phyloP scores from a whole-genome alignment of 2,329 filamentous ascomycete genomes.

The Clonostachys byssicola region DNA sequence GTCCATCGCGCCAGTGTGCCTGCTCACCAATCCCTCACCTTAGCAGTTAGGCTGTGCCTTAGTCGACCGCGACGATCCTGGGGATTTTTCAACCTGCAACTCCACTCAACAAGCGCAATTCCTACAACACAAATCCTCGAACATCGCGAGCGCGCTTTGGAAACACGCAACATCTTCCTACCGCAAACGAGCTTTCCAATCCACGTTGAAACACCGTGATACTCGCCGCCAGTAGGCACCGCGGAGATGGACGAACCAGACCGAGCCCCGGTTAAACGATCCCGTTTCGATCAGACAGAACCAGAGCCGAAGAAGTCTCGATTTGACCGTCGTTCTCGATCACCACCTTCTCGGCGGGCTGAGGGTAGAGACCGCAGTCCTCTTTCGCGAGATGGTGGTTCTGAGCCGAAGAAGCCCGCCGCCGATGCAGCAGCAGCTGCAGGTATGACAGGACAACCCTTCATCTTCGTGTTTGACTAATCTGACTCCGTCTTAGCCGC shows the following conservation, averaged over 20 bases:
- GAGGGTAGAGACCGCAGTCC: slow-evolving; percentile 80
- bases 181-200: too few relatives aligned
- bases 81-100: too few relatives aligned
- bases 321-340: slow-evolving; percentile 90
- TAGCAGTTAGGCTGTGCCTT: too few relatives aligned
- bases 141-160: too few relatives aligned
- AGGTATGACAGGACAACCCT: slow-evolving; percentile 41
- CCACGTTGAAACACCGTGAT: too few relatives aligned
- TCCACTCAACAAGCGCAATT: too few relatives aligned
- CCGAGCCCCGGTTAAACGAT: slow-evolving; percentile 71
- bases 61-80: too few relatives aligned
- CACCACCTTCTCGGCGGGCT: slow-evolving; percentile 63
- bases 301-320: slow-evolving; percentile 76
- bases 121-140: too few relatives aligned
- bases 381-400: slow-evolving; percentile 40
- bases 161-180: too few relatives aligned
- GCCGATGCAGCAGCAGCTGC: slow-evolving; percentile 73
- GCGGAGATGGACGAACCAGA: slow-evolving; percentile 68
- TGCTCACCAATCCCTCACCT: too few relatives aligned
- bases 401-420: slow-evolving; percentile 42
- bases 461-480: slow-evolving; percentile 6
- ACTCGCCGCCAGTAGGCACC: too few relatives aligned
- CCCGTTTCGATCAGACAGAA: slow-evolving; percentile 90
- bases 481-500: slow-evolving; percentile 53
- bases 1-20: too few relatives aligned